Evolutionary conservation across 768 basidiomycete genomes (phyloP), one percentile per base, ranked within the genome.

Genomic region (Rhodotorula kratochvilovae): DNA sequence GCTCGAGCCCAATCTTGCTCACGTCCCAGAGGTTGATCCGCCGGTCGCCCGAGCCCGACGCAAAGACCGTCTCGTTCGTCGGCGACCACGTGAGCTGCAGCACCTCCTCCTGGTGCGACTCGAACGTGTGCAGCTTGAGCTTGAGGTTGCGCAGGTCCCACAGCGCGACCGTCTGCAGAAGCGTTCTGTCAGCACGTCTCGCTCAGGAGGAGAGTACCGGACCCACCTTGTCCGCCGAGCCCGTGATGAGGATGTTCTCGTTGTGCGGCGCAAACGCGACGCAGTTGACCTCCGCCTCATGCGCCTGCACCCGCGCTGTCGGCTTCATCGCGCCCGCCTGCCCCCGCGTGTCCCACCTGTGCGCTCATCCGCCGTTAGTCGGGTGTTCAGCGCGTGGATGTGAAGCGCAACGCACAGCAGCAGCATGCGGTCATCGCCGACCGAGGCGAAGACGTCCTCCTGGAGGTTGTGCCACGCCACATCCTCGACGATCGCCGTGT

Each of bases 1-100:
- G 96, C 80, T 99, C 96, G 51, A 89, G 86, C 1, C 96, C 96
- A 72, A 97, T 95, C 70, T 89, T 86, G 33, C 87, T 85, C 67
- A 97, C 80, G 82, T 99, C 94, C 96, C 96, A 99, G 59, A 98
- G 83, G 77, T 96, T 94, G 72, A 99, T 86, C 17, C 96, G 85
- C 54, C 96, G 86, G 79, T 99, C 96, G 71, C 91, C 89, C 6
- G 91, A 92, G 3, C 92, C 92, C 5, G 92, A 95, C 0, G 95
- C 95, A 74, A 99, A 98, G 61, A 98, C 85, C 16, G 91, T 92
- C 10, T 88, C 85, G 76, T 89, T 90, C 76, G 91, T 91, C 8
- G 96, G 95, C 12, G 96, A 98, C 95, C 96, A 99, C 17, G 91
- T 84, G 43, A 98, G 83, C 76, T 93, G 91, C 35, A 97, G 86